A percentile compares a stretch with the other conserved stretches of the same genome.
Evolutionary conservation across 352 stramenopile genomes (phyloP).

Genomic region (Phytophthora pluvialis): DNA sequence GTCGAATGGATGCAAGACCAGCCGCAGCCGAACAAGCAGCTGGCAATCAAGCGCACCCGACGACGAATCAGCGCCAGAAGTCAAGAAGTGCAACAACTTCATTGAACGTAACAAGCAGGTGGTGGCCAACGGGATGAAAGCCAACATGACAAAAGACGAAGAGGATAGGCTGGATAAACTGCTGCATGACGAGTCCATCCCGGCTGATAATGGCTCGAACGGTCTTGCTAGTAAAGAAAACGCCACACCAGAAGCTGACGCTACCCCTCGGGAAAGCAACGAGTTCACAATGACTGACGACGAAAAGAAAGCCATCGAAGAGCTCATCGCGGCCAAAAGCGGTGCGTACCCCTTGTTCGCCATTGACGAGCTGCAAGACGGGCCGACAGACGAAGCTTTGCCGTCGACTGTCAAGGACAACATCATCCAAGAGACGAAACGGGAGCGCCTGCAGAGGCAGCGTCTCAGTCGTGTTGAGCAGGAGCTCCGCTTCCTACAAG

Average conservation of each 20-base stretch:
- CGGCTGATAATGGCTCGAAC: background rate
- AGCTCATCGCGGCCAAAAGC: slow-evolving; percentile 48
- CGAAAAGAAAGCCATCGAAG: slow-evolving; percentile 56
- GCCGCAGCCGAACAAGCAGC: slow-evolving; percentile 10
- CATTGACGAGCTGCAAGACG: slow-evolving; percentile 35
- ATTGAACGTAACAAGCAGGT: slow-evolving; percentile 64
- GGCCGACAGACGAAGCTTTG: slow-evolving; percentile 10
- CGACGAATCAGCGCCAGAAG: background rate
- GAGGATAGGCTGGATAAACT: slow-evolving; percentile 49
- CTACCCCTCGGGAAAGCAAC: slow-evolving; percentile 24
- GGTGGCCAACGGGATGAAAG: slow-evolving; percentile 54
- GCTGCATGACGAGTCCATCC: slow-evolving; percentile 29
- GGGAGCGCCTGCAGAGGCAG: slow-evolving; percentile 48
- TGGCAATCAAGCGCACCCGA: slow-evolving; percentile 3
- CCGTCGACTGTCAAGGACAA: slow-evolving; percentile 29
- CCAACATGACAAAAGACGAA: slow-evolving; percentile 65
- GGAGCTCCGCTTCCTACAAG: slow-evolving; percentile 60
- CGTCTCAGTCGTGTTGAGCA: slow-evolving; percentile 61
- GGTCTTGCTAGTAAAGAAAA: slow-evolving; percentile 8
- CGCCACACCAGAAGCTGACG: background rate
- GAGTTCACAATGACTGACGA: slow-evolving; percentile 48
- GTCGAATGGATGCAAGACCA: slow-evolving; percentile 12
- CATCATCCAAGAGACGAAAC: slow-evolving; percentile 54
- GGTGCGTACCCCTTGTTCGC: slow-evolving; percentile 40
- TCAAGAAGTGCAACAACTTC: slow-evolving; percentile 43